Conservation (phyloP, 495 filamentous ascomycete genomes). For the Penicillium longicatenatum region DNA sequence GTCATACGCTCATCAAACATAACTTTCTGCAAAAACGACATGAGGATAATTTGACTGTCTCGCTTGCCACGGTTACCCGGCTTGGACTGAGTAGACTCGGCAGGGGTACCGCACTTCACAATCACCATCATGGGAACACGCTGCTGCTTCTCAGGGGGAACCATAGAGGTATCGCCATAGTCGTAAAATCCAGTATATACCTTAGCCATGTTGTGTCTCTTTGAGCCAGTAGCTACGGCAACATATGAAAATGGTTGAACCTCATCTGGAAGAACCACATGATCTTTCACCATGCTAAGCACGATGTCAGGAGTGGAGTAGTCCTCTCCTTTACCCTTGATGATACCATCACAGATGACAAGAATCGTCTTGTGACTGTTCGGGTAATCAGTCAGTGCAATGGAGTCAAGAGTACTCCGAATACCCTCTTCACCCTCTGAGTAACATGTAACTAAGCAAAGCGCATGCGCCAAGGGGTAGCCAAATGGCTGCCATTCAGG, state of each 20-base stretch:
- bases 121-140: slow-evolving; percentile 99
- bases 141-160: slow-evolving; percentile 87
- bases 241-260: slow-evolving; percentile 93
- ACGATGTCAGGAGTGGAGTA: slow-evolving; percentile 88
- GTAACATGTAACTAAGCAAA: slow-evolving; percentile 96
- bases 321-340: slow-evolving; percentile 92
- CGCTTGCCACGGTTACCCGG: slow-evolving; percentile 97
- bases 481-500: slow-evolving; percentile 96
- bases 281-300: slow-evolving; percentile 92
- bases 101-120: slow-evolving; percentile 93
- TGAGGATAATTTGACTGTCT: slow-evolving; percentile 97
- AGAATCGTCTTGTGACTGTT: slow-evolving; percentile 98
- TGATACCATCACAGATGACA: slow-evolving; percentile 95
- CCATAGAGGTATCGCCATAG: slow-evolving; percentile 78
- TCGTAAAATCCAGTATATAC: slow-evolving; percentile 98
- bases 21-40: slow-evolving; percentile 99
- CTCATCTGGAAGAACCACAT: slow-evolving; percentile 72
- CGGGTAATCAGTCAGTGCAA: slow-evolving; percentile 97
- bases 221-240: slow-evolving; percentile 92
- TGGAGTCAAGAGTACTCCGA: slow-evolving; percentile 90
- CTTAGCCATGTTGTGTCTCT: slow-evolving; percentile 99
- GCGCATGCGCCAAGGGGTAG: slow-evolving; percentile 87
- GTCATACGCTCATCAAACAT: slow-evolving; percentile 99
- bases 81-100: slow-evolving; percentile 77
- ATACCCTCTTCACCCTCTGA: slow-evolving; percentile 94